Conservation (phyloP, 495 filamentous ascomycete genomes). For the Neurospora tetraspora region DNA sequence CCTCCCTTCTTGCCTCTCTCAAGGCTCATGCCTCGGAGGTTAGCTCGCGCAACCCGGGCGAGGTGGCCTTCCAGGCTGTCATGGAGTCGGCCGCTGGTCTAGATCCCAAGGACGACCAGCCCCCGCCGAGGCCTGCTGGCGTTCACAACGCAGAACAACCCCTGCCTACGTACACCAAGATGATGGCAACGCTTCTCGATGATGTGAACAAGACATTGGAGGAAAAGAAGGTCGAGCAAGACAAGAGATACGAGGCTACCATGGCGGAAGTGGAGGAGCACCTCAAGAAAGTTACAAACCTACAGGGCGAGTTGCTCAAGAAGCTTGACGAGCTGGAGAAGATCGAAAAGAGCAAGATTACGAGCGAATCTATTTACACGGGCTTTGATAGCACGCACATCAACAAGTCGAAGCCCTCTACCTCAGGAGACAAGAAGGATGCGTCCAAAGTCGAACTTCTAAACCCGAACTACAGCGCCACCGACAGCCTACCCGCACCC, state of each 20-base stretch:
- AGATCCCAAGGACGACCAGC: constrained; percentile 62
- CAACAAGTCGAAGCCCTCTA: constrained; percentile 41
- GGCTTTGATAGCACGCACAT: constrained; percentile 82
- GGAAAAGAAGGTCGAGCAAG: constrained; percentile 43
- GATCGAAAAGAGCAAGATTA: constrained; percentile 84
- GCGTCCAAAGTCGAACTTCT: constrained; percentile 62
- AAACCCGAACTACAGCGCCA: constrained; percentile 51
- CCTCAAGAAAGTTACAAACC: constrained; percentile 58
- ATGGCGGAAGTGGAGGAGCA: constrained; percentile 67
- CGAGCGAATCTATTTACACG: constrained; percentile 82
- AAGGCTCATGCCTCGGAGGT: constrained; percentile 57
- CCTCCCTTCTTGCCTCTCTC: constrained; percentile 60
- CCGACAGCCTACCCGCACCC: constrained; percentile 6
- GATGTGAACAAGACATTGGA: constrained; percentile 88
- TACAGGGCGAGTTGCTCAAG: constrained; percentile 62
- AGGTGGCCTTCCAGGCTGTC: constrained; percentile 76
- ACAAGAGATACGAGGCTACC: constrained; percentile 60
- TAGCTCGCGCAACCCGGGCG: constrained; percentile 53
- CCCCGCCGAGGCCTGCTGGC: constrained; percentile 60
- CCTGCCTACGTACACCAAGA: constrained; percentile 80
- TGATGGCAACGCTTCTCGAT: constrained; percentile 88
- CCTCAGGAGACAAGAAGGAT: constrained; percentile 34
- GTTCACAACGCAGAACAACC: constrained; percentile 63
- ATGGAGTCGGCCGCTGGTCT: constrained; percentile 56
- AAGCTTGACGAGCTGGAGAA: constrained; percentile 77